These are phyloP conservation scores for Komagataella populi DNA, from an alignment of 805 yeast genomes.

Conservation along the genomic window DNA sequence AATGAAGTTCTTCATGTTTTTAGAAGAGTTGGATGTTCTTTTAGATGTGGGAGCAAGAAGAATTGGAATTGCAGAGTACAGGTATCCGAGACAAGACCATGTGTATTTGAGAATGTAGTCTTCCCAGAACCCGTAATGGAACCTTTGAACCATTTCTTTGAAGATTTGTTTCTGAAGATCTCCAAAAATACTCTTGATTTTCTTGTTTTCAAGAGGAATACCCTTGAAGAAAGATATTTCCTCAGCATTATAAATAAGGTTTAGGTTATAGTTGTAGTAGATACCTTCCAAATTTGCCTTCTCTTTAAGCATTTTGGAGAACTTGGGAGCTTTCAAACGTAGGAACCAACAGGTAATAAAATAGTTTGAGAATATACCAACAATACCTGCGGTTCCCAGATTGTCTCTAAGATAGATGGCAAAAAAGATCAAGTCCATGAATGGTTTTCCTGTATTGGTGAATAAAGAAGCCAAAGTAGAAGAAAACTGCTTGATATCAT, in stretches of 20 bases:
- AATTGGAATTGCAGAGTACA: slow-evolving; percentile 84
- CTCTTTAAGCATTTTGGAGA: slow-evolving; percentile 61
- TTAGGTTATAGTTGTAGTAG: slow-evolving; percentile 75
- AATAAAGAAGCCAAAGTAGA: slow-evolving; percentile 73
- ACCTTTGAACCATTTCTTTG: slow-evolving; percentile 38
- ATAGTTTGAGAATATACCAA: slow-evolving; percentile 73
- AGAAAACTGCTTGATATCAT: slow-evolving; percentile 71
- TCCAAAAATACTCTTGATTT: slow-evolving; percentile 45
- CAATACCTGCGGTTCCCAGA: slow-evolving; percentile 76
- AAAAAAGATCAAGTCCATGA: slow-evolving; percentile 74
- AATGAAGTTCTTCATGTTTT: slow-evolving; percentile 75
- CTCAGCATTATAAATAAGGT: slow-evolving; percentile 78
- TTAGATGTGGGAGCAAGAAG: slow-evolving; percentile 30
- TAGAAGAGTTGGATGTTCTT: slow-evolving; percentile 24
- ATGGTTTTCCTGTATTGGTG: slow-evolving; percentile 84
- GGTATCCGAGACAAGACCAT: slow-evolving; percentile 93
- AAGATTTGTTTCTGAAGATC: slow-evolving; percentile 26
- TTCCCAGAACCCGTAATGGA: slow-evolving; percentile 62
- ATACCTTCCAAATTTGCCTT: slow-evolving; percentile 79
- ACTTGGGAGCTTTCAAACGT: slow-evolving; percentile 68
- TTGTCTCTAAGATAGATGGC: slow-evolving; percentile 73
- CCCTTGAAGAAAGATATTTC: slow-evolving; percentile 94
- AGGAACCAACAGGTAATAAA: slow-evolving; percentile 65
- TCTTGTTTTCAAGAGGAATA: slow-evolving; percentile 58
- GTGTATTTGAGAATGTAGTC: slow-evolving; percentile 80